Evolutionary conservation across 2,329 filamentous ascomycete genomes (phyloP).

Genomic region (Juglanconis juglandina): DNA sequence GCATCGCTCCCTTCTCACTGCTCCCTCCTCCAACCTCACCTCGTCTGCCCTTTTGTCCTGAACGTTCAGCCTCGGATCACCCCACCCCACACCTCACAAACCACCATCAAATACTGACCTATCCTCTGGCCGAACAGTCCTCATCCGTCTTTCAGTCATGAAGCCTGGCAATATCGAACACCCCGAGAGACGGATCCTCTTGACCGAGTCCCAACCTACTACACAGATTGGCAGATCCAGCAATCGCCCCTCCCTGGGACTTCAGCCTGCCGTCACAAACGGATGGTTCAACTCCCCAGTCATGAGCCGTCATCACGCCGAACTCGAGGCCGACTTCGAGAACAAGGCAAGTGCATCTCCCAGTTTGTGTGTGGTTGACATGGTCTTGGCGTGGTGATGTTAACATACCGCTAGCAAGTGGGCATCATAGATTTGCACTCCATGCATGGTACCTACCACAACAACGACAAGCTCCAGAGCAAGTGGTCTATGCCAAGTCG

Average conservation of each 20-base stretch:
- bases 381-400: conserved; percentile 20
- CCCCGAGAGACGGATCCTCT: conserved; percentile 23
- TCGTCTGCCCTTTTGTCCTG: neutral
- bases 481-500: conserved; percentile 9
- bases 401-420: conserved; percentile 36
- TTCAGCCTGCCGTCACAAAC: conserved; percentile 43
- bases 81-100: neutral
- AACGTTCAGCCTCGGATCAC: neutral
- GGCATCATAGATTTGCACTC: conserved; percentile 45
- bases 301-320: conserved; percentile 67
- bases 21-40: neutral
- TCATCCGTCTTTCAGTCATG: conserved; percentile 19
- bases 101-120: neutral
- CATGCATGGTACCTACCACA: conserved; percentile 52
- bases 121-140: neutral
- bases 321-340: conserved; percentile 42
- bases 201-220: conserved; percentile 29
- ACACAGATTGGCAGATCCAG: conserved; percentile 43
- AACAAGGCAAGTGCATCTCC: conserved; percentile 37
- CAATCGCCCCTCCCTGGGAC: conserved; percentile 30
- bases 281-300: conserved; percentile 69
- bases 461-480: conserved; percentile 26
- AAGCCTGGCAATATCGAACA: conserved; percentile 4
- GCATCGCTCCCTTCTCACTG: neutral
- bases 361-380: neutral